Percentiles rank a stretch among this genome's conserved stretches.
phyloP scores from a whole-genome alignment of 768 basidiomycete genomes.

The Botryobasidium botryosum region DNA sequence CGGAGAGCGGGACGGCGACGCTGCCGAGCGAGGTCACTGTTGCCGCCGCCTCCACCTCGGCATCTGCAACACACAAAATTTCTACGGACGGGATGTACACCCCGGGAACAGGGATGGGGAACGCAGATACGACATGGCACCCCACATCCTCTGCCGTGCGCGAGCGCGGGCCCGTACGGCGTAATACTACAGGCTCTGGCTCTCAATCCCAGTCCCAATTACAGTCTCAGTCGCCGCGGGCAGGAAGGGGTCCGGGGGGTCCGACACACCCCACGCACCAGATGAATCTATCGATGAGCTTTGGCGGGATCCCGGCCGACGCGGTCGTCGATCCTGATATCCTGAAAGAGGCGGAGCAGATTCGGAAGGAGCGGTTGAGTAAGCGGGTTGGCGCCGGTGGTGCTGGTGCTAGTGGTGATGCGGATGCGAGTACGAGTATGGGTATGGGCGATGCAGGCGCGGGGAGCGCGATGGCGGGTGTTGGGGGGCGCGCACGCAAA shows the following conservation, averaged over 20 bases:
- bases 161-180: slow-evolving; percentile 37
- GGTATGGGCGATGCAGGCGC: background rate
- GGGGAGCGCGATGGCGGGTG: background rate
- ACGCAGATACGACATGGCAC: no score
- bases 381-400: slow-evolving; percentile 35
- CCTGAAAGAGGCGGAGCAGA: slow-evolving; percentile 74
- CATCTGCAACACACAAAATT: no score
- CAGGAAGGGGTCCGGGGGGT: slow-evolving; percentile 15
- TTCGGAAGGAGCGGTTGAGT: slow-evolving; percentile 56
- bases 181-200: slow-evolving; percentile 53
- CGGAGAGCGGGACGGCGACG: no score
- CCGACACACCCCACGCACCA: slow-evolving; percentile 18
- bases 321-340: slow-evolving; percentile 64
- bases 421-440: background rate
- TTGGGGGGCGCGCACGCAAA: slow-evolving; percentile 18
- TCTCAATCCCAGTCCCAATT: slow-evolving; percentile 10
- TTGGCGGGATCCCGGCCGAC: slow-evolving; percentile 18
- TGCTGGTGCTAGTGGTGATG: background rate
- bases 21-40: no score
- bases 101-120: no score
- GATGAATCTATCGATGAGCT: slow-evolving; percentile 21
- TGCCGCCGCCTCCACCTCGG: no score
- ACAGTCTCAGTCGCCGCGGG: no score
- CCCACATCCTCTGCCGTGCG: no score
- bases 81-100: no score